These are phyloP conservation scores for Aureobasidium uvarum DNA, from an alignment of 2,329 filamentous ascomycete species.

Conservation along the genomic window DNA sequence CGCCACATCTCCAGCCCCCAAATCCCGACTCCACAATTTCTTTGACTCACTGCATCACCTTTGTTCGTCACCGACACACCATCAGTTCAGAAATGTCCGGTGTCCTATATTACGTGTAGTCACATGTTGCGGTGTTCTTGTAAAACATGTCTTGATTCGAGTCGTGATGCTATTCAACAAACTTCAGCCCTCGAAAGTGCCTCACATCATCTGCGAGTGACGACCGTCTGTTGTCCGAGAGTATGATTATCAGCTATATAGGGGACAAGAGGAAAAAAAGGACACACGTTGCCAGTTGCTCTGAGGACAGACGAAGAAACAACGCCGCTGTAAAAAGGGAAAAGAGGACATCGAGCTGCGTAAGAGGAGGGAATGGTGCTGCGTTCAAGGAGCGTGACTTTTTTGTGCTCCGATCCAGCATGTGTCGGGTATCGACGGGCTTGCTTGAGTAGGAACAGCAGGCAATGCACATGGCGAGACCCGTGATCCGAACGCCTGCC, in stretches of 20 bases:
- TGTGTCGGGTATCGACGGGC: conserved; percentile 9
- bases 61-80: not conserved
- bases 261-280: conserved; percentile 6
- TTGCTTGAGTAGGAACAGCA: not conserved
- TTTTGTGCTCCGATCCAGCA: conserved; percentile 12
- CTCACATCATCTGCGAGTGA: not conserved
- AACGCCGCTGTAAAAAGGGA: conserved; percentile 1
- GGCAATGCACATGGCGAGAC: conserved; percentile 26
- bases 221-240: conserved; percentile 18
- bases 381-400: conserved; percentile 29
- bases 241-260: conserved; percentile 25
- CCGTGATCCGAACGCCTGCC: conserved; percentile 19
- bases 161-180: conserved; percentile 7
- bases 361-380: conserved; percentile 21
- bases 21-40: not conserved
- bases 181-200: not conserved
- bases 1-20: conserved; percentile 4
- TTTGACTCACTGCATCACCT: not conserved
- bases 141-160: conserved; percentile 11
- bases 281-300: not conserved
- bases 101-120: not conserved
- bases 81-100: not conserved
- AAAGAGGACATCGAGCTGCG: conserved; percentile 21
- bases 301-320: not conserved
- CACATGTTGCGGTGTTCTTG: not conserved